Percentiles rank a stretch among this genome's conserved stretches.
Evolutionary conservation across 2,329 filamentous ascomycete genomes (phyloP).

Genomic region (Gliomastix tumulicola): DNA sequence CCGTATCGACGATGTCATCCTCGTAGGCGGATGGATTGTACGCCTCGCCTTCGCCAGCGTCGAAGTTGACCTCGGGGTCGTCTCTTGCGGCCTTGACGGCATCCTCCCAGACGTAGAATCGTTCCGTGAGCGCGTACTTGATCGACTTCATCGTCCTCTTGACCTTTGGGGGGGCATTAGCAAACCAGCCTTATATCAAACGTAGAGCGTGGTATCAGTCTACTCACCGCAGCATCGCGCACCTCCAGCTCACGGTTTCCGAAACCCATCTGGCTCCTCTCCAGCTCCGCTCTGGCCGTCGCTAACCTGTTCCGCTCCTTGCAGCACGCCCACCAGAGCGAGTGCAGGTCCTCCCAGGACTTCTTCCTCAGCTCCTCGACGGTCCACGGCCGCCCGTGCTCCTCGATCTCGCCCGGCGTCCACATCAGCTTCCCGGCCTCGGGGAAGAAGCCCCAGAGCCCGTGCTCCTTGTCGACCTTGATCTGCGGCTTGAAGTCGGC

Average conservation of each 20-base stretch:
- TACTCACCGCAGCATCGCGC: conserved; percentile 60
- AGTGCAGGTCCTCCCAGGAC: conserved; percentile 89
- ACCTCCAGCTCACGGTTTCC: conserved; percentile 60
- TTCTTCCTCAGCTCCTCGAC: conserved; percentile 81
- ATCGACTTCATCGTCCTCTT: conserved; percentile 72
- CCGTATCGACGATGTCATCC: conserved; percentile 17
- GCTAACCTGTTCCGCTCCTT: conserved; percentile 84
- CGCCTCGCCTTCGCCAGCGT: conserved; percentile 31
- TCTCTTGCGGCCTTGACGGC: conserved; percentile 57
- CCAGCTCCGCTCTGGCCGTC: conserved; percentile 67
- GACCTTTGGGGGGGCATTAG: conserved; percentile 45
- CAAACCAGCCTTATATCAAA: conserved; percentile 3
- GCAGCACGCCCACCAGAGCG: conserved; percentile 88
- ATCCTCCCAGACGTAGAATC: conserved; percentile 83
- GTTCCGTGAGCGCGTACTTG: conserved; percentile 78
- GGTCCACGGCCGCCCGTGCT: conserved; percentile 77
- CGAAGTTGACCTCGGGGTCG: conserved; percentile 61
- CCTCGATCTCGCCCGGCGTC: conserved; percentile 62
- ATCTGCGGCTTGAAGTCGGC: conserved; percentile 53
- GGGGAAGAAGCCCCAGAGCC: conserved; percentile 89
- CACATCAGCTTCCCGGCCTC: conserved; percentile 59
- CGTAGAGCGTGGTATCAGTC: too few relatives aligned
- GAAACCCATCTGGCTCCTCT: conserved; percentile 61
- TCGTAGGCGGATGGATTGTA: conserved; percentile 39
- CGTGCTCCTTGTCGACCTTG: conserved; percentile 66